Evolutionary conservation across 148 eudicot species (phyloP), one percentile per base, ranked within the genome.

Genomic region (Nepenthes mirabilis): DNA sequence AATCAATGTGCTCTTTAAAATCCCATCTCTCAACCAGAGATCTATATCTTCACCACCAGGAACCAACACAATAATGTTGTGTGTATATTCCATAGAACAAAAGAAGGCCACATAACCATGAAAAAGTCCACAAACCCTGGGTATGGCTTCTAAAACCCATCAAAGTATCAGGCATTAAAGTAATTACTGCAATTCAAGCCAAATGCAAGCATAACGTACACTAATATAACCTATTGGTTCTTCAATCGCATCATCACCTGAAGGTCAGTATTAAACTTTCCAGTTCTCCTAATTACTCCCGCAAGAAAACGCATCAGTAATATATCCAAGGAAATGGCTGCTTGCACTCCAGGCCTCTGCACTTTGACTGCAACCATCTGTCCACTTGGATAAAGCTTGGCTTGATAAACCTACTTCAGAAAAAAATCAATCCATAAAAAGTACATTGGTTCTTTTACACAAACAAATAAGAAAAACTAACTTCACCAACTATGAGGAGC

Each of bases 261-360:
- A 69, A 91, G 96, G 72, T 91, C 94, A 36, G 96, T 91, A 72
- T 91, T 91, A 36, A 91, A 79, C 61, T 85, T 88, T 50, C 98
- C 80, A 47, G 88, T 85, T 66, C 71, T 82, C 72, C 83, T 82
- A 56, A 88, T 55, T 55, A 88, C 14, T 33, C 96, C 96, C 9
- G 84, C 94, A 72, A 83, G 73, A 68, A 73, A 85, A 53, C 94
- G 90, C 77, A 91, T 75, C 65, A 91, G 81, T 68, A 83, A 76
- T 74, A 85, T 85, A 78, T 91, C 98, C 75, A 91, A 69, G 23
- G 98, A 75, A 67, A 91, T 88, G 67, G 94, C 96, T 55, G 96
- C 96, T 77, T 81, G 87, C 65, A 91, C 94, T 68, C 98, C 98
- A 55, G 98, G 98, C 52, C 98, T 80, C 69, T 91, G 98, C 62